Base-by-base conservation (phyloP, 495 filamentous ascomycete genomes). In the Cercophora newfieldiana region DNA sequence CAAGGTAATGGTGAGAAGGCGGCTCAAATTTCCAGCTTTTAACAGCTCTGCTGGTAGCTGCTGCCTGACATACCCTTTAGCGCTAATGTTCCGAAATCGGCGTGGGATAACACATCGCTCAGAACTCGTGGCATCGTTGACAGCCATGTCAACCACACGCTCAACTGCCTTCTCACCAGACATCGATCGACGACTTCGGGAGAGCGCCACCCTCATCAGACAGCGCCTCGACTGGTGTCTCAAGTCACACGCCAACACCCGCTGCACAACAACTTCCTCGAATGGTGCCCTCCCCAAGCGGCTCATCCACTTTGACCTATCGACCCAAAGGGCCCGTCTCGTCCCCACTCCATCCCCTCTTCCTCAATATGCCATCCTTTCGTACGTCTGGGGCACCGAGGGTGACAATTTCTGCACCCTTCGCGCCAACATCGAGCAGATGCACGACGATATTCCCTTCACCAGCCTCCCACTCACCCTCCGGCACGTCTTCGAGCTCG, bases 341-440 rank as follows among this genome's bases (percentile, higher is more conserved):
- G 54, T 29, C 7, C 22, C 54, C 24, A 57, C 54, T 5, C 54
- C 54, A 1, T 57, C 54, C n/a, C 24, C 54, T 30, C 54, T 30
- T n/a, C 24, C 24, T 1, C 54, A 25, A 7, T 57, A 57, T 30
- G 54, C 54, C 22, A 57, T 57, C 14, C 54, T 57, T 18, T 57
- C 54, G 24, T 57, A 57, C 26, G 54, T 57, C 54, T 57, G 54
- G 54, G 54, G 54, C 26, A 30, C 54, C 54, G 54, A 57, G 7
- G 24, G 24, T 3, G 24, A 29, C 54, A 30, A 29, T 18, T 57
- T 57, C 54, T 30, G 54, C 54, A 18, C 54, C 22, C 5, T 30
- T 18, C 16, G 54, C 54, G 26, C 1, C 54, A 57, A 57, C 25
- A 8, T 57, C 25, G 54, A 57, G 5, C 54, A 57, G 54, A 29